Base-by-base conservation (phyloP, 352 stramenopile genomes). In the Plasmopara muralis region DNA sequence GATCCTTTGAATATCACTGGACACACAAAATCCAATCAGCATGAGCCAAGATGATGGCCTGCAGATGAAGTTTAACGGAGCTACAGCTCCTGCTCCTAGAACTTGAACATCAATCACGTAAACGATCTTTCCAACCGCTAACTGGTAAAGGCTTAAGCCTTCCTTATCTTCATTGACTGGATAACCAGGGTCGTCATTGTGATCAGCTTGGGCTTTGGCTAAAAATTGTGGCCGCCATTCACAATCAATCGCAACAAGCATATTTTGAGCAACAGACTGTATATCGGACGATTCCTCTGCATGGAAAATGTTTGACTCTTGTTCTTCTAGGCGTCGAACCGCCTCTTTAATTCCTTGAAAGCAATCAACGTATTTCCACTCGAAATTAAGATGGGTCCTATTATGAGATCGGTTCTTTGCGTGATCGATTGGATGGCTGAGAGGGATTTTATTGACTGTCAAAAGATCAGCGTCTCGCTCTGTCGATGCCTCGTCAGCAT, bases 101-200 rank as follows among this genome's bases (percentile, higher is more conserved):
- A 66, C 46, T 48, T 81, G 73, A 18, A 84, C 77, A 35, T 85
- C 77, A n/a, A 87, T 45, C 8, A 87, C 64, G 18, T 75, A 84
- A 7, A 82, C 65, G 9, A 55, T 38, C n/a, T 62, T 48, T 14
- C 53, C 56, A 5, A 87, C 43, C 0, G 68, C 62, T 30, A 87
- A 61, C 38, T 84, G 72, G 30, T 81, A 84, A 15, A 83, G 48
- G 48, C 74, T 87, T 20, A 83, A 46, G 3, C 75, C 68, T 45
- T 30, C 28, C 5, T 47, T 43, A n/a, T 52, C 25, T 16, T 70
- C 53, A 6, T 62, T 34, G 9, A 62, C 14, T 15, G 53, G 44
- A 52, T 35, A 40, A 9, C 5, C 15, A 30, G 31, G 13, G 29
- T n/a, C 31, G 41, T 54, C 45, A 29, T 48, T 13, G 28, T 47